A percentile compares a stretch with the other conserved stretches of the same genome.
phyloP scores from a whole-genome alignment of 768 basidiomycete genomes.

The Russula ochroleuca region DNA sequence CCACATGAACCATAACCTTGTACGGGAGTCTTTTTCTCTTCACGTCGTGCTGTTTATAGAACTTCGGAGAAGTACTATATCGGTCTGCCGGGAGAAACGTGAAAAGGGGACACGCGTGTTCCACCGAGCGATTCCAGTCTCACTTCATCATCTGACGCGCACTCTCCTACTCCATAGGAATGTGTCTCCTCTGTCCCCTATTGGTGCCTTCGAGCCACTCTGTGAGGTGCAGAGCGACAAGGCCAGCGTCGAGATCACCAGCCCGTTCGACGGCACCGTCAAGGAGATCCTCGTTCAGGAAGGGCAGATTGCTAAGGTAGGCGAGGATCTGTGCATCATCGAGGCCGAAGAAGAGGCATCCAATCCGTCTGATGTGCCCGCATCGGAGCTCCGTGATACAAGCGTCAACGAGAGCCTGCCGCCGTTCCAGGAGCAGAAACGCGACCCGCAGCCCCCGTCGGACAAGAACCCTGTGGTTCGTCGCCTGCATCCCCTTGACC shows the following conservation, averaged over 20 bases:
- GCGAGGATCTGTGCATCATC: slow-evolving; percentile 70
- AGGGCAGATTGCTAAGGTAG: slow-evolving; percentile 82
- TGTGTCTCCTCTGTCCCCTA: slow-evolving; percentile 46
- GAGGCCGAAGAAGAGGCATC: slow-evolving; percentile 64
- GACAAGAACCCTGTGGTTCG: slow-evolving; percentile 24
- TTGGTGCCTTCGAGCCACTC: slow-evolving; percentile 65
- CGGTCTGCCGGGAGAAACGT: background rate
- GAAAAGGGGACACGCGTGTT: background rate
- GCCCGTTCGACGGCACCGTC: slow-evolving; percentile 75
- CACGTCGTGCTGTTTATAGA: background rate
- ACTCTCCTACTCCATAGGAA: slow-evolving; percentile 45
- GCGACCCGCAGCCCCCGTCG: background rate
- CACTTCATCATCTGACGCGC: slow-evolving; percentile 13
- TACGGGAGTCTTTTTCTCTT: background rate
- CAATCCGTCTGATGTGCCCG: slow-evolving; percentile 27
- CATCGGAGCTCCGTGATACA: background rate
- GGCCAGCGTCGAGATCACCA: slow-evolving; percentile 86
- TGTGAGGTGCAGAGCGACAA: slow-evolving; percentile 91
- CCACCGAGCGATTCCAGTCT: background rate
- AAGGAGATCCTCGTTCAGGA: slow-evolving; percentile 70
- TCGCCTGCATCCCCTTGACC: slow-evolving; percentile 61
- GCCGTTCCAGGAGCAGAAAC: slow-evolving; percentile 11
- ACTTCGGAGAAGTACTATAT: background rate
- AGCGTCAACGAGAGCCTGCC: background rate
- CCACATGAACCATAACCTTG: background rate